Evolutionary conservation across 257 asterid genomes (phyloP), one percentile per base, ranked within the genome.

Genomic region (Lycium barbarum): DNA sequence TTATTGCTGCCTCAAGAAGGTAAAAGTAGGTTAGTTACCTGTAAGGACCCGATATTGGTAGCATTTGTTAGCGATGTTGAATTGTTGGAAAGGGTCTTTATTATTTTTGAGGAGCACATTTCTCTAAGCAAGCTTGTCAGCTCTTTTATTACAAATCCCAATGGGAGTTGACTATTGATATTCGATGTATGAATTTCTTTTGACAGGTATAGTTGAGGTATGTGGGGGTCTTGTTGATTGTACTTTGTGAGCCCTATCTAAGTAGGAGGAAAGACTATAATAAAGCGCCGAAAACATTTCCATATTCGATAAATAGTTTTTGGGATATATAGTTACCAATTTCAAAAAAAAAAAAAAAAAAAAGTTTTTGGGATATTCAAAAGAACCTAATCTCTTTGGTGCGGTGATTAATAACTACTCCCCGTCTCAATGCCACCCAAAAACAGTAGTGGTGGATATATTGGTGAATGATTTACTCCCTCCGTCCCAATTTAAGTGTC

Each of bases 21-120:
- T 51, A 76, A 22, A 76, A 51, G 81, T 51, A 20, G 81, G 81
- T 76, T 51, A 51, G 22, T 12, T 76, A 4, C 62, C 81, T 51
- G 63, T 5, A 76, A 76, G 81, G 20, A 74, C 81, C 58, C 11
- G 61, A 49, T 74, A 20, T 74, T 74, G 61, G 61, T 20, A 49
- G 81, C 61, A 20, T 54, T 18, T 47, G 26, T 20, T 47, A 74
- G 36, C 1, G 38, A 72, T 72, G 38, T 12, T 74, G 17, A 20
- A 74, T 61, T 6, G 43, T 20, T 45, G n/a, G 40, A 47, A 47
- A 73, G 18, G 45, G 59, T 73, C 12, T 20, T 15, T 11, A 9
- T 74, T 47, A 12, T 20, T 58, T 47, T 74, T 49, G 61, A 74
- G 61, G 13, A 49, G 59, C 81, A 74, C 47, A 74, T 74, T 49